Evolutionary conservation across 768 basidiomycete species (phyloP).

Genomic region (Hygrocybe coccinea): DNA sequence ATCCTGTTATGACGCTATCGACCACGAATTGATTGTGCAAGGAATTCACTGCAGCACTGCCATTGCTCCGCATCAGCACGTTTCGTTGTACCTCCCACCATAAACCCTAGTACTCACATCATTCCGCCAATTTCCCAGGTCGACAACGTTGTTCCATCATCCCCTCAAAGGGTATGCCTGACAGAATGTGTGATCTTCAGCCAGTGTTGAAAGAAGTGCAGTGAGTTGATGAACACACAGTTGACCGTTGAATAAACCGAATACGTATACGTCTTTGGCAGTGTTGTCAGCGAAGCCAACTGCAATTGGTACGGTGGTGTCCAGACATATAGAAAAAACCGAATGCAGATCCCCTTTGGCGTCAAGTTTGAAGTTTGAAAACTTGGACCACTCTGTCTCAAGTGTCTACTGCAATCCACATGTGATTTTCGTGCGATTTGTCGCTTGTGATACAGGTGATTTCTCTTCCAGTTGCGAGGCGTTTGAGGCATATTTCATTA

Average conservation of each 20-base stretch:
- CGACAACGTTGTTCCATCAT: not conserved
- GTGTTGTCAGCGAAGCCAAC: constrained; percentile 2
- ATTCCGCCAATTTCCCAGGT: not conserved
- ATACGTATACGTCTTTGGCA: not conserved
- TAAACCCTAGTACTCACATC: constrained; percentile 2
- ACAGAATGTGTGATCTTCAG: not conserved
- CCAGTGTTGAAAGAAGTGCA: constrained; percentile 1
- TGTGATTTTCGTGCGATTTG: too few relatives aligned
- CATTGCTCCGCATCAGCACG: not conserved
- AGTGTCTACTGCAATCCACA: not conserved
- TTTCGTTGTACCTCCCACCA: not conserved
- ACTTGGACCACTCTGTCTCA: not conserved
- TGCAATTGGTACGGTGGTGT: not conserved
- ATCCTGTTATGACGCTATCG: constrained; percentile 19
- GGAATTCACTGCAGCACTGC: constrained; percentile 10
- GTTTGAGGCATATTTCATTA: not conserved
- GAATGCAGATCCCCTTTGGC: not conserved
- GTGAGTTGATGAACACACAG: not conserved
- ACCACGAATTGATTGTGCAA: constrained; percentile 12
- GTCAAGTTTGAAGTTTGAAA: not conserved
- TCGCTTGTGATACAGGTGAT: constrained; percentile 1
- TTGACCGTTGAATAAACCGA: constrained; percentile 1
- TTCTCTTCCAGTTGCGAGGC: not conserved
- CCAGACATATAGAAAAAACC: not conserved
- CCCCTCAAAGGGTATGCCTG: not conserved